Evolutionary conservation across 768 basidiomycete species (phyloP).

Genomic region (Collybia mongolica): DNA sequence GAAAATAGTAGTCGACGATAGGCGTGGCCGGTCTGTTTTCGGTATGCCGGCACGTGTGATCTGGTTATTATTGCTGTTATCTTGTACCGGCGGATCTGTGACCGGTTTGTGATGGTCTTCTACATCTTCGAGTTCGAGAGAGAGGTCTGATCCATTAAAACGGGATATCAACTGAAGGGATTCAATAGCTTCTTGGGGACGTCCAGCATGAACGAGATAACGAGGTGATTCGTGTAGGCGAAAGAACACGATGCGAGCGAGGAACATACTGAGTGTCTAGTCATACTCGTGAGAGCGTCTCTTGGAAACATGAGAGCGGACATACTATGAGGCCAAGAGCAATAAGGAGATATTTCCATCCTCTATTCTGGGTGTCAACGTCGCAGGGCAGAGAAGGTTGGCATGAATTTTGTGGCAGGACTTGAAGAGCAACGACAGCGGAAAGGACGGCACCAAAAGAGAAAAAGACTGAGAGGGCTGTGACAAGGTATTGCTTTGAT

Average conservation of each 20-base stretch:
- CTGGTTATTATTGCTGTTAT: slow-evolving; percentile 2
- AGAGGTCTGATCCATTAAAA: slow-evolving; percentile 78
- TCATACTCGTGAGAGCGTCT: too few species aligned
- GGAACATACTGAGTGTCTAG: slow-evolving; percentile 86
- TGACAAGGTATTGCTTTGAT: slow-evolving; percentile 89
- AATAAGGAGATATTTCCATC: slow-evolving; percentile 87
- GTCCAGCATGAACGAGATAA: slow-evolving; percentile 87
- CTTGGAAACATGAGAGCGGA: slow-evolving; percentile 11
- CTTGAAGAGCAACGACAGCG: slow-evolving; percentile 73
- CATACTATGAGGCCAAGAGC: slow-evolving; percentile 81
- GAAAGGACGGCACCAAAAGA: slow-evolving; percentile 88
- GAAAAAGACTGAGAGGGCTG: slow-evolving; percentile 93
- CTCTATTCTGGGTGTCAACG: slow-evolving; percentile 66
- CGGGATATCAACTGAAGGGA: slow-evolving; percentile 81
- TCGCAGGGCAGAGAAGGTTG: slow-evolving; percentile 56
- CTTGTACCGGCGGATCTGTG: slow-evolving; percentile 12
- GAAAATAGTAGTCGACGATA: slow-evolving; percentile 31
- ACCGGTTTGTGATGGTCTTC: slow-evolving; percentile 32
- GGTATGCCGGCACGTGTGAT: slow-evolving; percentile 2
- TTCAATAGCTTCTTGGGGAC: slow-evolving; percentile 80
- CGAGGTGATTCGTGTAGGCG: slow-evolving; percentile 92
- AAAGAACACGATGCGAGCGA: slow-evolving; percentile 87
- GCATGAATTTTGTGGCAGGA: slow-evolving; percentile 79
- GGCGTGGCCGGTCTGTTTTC: slow-evolving; percentile 14
- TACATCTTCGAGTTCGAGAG: slow-evolving; percentile 73